Base-by-base conservation (phyloP, 805 yeast genomes). In the Starmerella etchellsii region DNA sequence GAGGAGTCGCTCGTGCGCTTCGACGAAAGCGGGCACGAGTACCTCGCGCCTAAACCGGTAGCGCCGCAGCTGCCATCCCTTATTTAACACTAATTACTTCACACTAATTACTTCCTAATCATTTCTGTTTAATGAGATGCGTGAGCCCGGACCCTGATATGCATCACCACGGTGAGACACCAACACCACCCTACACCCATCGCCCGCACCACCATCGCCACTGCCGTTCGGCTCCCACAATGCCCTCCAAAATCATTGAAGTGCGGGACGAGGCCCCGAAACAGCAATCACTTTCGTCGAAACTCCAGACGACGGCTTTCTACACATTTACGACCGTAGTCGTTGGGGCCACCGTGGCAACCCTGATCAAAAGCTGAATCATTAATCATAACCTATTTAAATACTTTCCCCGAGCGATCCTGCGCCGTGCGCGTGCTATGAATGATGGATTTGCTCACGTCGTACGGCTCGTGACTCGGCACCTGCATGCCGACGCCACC, bases 1-100 rank as follows among this genome's bases (percentile, higher is more conserved):
- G 95, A 84, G 52, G 73, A 73, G 50, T 95, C 87, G 53, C 70
- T 95, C 51, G 93, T 84, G 61, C 74, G 97, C 60, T 63, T 81
- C 42, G 88, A 87, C 57, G 96, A 87, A 30, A 74, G 82, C 46
- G 97, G 97, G 1, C 77, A 80, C 48, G 71, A 82, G 10, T 88
- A 83, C 53, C 67, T 73, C 46, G 69, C 82, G 26, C 82, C 36
- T 2, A 37, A 39, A 20, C 57, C 57, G 1, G 37, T 27, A 2
- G 34, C 44, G 19, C 57, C 57, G 5, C 29, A n/a, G 1, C 4
- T 43, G 11, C 54, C 54, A 3, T 27, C 11, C 1, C 13, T 3
- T 9, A 27, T 47, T 8, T 28, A 31, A 14, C 19, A 15, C 8
- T 39, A 14, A 32, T 24, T 24, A 9, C 8, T 24, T 9, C 8